phyloP scores from a whole-genome alignment of 306 rosid genomes.

The Delonix regia region DNA sequence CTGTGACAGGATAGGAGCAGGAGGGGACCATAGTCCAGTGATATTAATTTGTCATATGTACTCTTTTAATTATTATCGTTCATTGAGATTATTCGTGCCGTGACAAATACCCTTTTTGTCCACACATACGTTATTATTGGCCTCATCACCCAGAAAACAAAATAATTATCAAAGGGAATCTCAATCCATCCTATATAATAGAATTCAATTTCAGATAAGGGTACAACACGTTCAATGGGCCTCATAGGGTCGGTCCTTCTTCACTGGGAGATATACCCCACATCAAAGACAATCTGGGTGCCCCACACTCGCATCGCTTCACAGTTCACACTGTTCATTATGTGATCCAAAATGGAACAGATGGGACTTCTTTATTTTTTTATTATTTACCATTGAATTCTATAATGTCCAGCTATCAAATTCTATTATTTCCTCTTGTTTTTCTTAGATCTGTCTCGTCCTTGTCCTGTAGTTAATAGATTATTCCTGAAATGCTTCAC shows the following conservation, averaged over 20 bases:
- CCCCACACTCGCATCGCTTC: constrained; percentile 49
- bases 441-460: constrained; percentile 41
- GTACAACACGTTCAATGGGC: constrained; percentile 34
- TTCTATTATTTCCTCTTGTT: constrained; percentile 21
- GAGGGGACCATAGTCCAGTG: constrained; percentile 41
- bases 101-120: constrained; percentile 70
- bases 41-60: constrained; percentile 30
- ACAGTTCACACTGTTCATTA: constrained; percentile 33
- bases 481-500: constrained; percentile 22
- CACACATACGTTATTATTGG: constrained; percentile 35
- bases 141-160: constrained; percentile 35
- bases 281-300: constrained; percentile 37
- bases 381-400: constrained; percentile 31
- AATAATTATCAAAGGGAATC: constrained; percentile 17
- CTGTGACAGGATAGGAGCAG: constrained; percentile 29
- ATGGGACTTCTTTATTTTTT: constrained; percentile 42
- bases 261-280: constrained; percentile 48
- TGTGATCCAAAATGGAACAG: constrained; percentile 54
- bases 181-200: background rate
- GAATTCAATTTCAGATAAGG: constrained; percentile 31
- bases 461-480: constrained; percentile 20
- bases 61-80: constrained; percentile 44
- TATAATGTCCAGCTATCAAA: constrained; percentile 41
- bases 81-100: constrained; percentile 41
- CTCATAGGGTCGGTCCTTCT: constrained; percentile 12